phyloP scores from a whole-genome alignment of 495 filamentous ascomycete genomes.

The Articulospora tetracladia region DNA sequence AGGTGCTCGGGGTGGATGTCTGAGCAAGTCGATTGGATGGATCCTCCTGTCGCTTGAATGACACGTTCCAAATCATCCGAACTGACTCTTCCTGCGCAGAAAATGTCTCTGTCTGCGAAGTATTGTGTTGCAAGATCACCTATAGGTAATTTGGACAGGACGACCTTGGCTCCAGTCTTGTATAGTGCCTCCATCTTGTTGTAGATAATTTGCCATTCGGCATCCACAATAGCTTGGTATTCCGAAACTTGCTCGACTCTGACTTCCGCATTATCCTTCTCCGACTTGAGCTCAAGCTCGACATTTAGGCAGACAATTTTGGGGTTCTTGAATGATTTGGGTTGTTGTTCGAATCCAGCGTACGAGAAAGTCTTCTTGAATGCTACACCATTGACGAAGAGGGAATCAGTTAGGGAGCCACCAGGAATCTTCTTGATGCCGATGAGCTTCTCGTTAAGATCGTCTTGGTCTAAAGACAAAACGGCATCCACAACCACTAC shows the following conservation, averaged over 20 bases:
- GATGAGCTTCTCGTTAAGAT: conserved; percentile 96
- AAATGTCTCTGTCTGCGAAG: conserved; percentile 97
- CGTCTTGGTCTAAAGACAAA: conserved; percentile 92
- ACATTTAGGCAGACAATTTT: conserved; percentile 97
- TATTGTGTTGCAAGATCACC: conserved; percentile 97
- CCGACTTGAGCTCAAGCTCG: conserved; percentile 93
- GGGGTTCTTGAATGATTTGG: conserved; percentile 88
- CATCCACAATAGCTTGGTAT: conserved; percentile 98
- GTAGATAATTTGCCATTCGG: conserved; percentile 99
- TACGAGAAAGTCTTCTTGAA: conserved; percentile 99
- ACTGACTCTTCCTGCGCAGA: conserved; percentile 93
- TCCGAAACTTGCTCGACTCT: conserved; percentile 97
- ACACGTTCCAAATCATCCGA: conserved; percentile 95
- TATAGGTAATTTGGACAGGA: conserved; percentile 95
- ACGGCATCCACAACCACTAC: conserved; percentile 97
- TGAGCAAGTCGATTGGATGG: conserved; percentile 92
- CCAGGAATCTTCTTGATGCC: conserved; percentile 97
- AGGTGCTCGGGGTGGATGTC: conserved; percentile 89
- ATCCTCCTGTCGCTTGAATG: conserved; percentile 88
- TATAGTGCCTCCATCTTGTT: conserved; percentile 94
- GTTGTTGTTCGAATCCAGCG: conserved; percentile 98
- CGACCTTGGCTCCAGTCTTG: conserved; percentile 93
- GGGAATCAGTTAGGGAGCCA: conserved; percentile 92
- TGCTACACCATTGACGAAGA: conserved; percentile 96
- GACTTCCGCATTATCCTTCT: conserved; percentile 99